Base-by-base conservation (phyloP, 805 yeast species). In the Schwanniomyces yamadae region DNA sequence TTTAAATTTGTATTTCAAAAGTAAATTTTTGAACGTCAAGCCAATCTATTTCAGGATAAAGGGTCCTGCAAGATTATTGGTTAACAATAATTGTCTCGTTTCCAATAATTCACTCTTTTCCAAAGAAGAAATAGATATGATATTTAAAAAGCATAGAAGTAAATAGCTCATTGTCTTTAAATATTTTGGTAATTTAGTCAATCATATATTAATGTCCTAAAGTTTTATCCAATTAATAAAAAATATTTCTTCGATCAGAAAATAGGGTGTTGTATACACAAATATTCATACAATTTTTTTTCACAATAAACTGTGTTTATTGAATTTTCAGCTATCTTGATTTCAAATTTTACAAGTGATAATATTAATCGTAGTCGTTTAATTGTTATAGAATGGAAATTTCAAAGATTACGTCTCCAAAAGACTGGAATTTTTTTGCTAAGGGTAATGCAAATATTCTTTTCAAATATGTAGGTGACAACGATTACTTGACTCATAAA, bases 401-500 rank as follows among this genome's bases (percentile, higher is more conserved):
- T 29, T 59, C 59, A 19, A 63, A 63, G 42, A 48, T 55, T 25
- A 54, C 66, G 8, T 37, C 46, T 21, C 53, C 59, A n/a, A 49
- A 48, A 4, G 69, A 67, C n/a, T 75, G 80, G 80, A 37, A 38
- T 5, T 67, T 61, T 44, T 53, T 69, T 28, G 71, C 69, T 11
- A 65, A 63, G 25, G 81, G 81, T 1, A 59, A 66, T 15, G 80
- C 81, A 25, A 75, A 75, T 40, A 66, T 68, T 2, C 59, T 75
- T 4, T 71, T 70, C 46, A 49, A 50, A 29, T 72, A 73, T 42
- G 45, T 36, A 2, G 78, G 77, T 1, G 25, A 33, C 11, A 54
- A 58, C 31, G 57, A 53, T n/a, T 44, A 45, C 11, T 53, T 70
- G 7, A 35, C 44, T 17, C 61, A 57, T 13, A 68, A 66, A 39